phyloP scores from a whole-genome alignment of 305 asterid species.

The Salvia sclarea region DNA sequence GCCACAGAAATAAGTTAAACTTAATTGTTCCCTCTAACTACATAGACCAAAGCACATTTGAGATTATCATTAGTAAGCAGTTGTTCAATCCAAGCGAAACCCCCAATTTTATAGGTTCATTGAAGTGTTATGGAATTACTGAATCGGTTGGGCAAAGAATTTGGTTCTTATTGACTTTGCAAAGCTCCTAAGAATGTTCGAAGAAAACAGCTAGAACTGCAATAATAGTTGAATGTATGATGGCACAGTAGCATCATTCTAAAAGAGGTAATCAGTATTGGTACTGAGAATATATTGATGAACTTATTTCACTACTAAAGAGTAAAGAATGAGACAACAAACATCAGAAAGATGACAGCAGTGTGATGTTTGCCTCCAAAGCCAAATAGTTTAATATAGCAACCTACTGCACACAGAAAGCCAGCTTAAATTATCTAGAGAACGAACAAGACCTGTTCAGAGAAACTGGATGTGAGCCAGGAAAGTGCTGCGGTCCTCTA shows the following conservation, averaged over 20 bases:
- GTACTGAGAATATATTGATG: background rate
- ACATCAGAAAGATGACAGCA: background rate
- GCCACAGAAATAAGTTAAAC: background rate
- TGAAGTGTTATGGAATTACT: background rate
- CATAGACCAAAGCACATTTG: background rate
- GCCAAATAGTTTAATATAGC: constrained; percentile 11
- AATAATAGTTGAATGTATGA: background rate
- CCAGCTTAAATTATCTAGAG: constrained; percentile 21
- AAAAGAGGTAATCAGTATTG: background rate
- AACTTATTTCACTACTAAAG: background rate
- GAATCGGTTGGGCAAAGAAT: background rate
- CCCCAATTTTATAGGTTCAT: constrained; percentile 4
- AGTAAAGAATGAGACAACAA: background rate
- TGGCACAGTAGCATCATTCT: background rate
- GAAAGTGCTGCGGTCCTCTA: constrained; percentile 72
- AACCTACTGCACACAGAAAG: constrained; percentile 17
- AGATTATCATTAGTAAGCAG: background rate
- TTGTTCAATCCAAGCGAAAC: constrained; percentile 6
- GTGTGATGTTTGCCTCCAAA: background rate
- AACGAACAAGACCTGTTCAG: constrained; percentile 67
- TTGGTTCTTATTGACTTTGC: background rate
- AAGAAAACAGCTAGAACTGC: background rate
- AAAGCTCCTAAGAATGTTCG: background rate
- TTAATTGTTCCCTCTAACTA: constrained; percentile 8
- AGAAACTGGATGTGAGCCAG: constrained; percentile 99